These are phyloP conservation scores for Perilla frutescens DNA, from an alignment of 257 asterid species.

Conservation along the genomic window DNA sequence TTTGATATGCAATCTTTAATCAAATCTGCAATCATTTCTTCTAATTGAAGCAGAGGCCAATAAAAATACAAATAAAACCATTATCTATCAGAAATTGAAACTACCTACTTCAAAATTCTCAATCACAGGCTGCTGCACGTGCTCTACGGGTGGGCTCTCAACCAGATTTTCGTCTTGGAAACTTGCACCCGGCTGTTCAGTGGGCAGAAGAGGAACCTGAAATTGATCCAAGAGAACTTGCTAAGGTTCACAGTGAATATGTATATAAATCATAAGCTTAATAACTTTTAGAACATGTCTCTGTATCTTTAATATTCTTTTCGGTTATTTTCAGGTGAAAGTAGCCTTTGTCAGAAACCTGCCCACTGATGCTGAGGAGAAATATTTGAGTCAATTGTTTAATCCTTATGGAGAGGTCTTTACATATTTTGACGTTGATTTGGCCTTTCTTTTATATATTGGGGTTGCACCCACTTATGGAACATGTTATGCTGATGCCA, in stretches of 20 bases:
- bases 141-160: slow-evolving; percentile 79
- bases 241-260: slow-evolving; percentile 59
- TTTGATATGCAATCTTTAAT: slow-evolving; percentile 39
- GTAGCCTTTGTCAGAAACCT: slow-evolving; percentile 80
- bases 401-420: slow-evolving; percentile 84
- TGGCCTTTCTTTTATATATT: slow-evolving; percentile 21
- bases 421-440: slow-evolving; percentile 32
- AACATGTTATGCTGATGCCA: slow-evolving; percentile 33
- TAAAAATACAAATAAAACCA: slow-evolving; percentile 41
- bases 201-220: slow-evolving; percentile 88
- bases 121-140: slow-evolving; percentile 95
- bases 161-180: slow-evolving; percentile 86
- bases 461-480: slow-evolving; percentile 12
- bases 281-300: slow-evolving; percentile 23
- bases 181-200: slow-evolving; percentile 82
- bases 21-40: slow-evolving; percentile 36
- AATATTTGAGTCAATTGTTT: slow-evolving; percentile 70
- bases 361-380: slow-evolving; percentile 76
- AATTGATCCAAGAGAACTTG: slow-evolving; percentile 61
- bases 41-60: slow-evolving; percentile 42
- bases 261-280: slow-evolving; percentile 23
- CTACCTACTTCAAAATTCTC: slow-evolving; percentile 72
- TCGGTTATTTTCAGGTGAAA: slow-evolving; percentile 65
- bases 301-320: slow-evolving; percentile 31
- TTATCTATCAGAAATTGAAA: slow-evolving; percentile 51